Evolutionary conservation across 352 stramenopile species (phyloP), one percentile per base, ranked within the genome.

Genomic region (Aphanomyces stellatus): DNA sequence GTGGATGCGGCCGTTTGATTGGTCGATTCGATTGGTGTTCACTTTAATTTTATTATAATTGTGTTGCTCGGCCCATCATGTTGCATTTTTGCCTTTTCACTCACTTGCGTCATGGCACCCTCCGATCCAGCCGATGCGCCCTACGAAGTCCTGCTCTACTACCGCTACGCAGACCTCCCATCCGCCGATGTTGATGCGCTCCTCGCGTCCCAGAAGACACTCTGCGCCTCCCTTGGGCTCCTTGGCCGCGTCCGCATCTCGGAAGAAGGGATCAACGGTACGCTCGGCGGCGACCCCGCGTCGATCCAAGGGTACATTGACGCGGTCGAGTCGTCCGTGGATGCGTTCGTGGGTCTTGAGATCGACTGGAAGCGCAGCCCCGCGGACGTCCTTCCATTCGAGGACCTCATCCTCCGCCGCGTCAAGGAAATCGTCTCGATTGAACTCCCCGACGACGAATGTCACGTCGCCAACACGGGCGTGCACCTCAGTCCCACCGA

Each of bases 301-400:
- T 69, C 24, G 53, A 74, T 96, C 40, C 72, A 85, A 24, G 65
- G 74, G 61, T 96, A 96, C 76, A 77, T 91, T 13, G 63, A 72
- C 11, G 30, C 6, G 7, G 93, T 92, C 80, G 37, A 78, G 51
- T 51, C 74, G 40, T 56, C 72, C 33, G 31, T 51, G 30, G 65
- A n/a, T 46, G 13, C 69, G 22, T 77, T 77, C 53, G 31, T 28
- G 22, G 74, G 48, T n/a, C 4, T 34, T 33, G 64, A 73, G 35
- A 75, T 95, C 46, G 88, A 95, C 78, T 96, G 88, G 88, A 96
- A 96, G 75, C 85, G 76, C 11, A 91, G 82, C 68, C 31, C 22
- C 6, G 80, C 81, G 11, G 7, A 56, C 0, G 79, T 82, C 0
- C 46, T 71, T 62, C 82, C 81, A 7, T 93, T 95, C 65, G 55